Evolutionary conservation across 2,329 filamentous ascomycete species (phyloP).

Genomic region (Ceratocystis papillata): DNA sequence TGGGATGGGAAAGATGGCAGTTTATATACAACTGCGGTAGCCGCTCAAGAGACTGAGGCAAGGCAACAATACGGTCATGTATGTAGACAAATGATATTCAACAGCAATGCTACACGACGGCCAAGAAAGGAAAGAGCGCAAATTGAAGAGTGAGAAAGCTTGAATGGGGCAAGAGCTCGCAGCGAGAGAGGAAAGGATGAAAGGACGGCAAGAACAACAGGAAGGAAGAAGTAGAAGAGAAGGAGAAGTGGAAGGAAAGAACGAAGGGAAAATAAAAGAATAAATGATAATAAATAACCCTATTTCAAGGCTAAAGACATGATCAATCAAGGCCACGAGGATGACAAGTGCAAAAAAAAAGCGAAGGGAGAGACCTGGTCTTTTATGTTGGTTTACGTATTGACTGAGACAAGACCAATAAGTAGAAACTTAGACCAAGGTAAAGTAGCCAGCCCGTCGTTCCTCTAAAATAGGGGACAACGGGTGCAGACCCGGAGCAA

Average conservation of each 20-base stretch:
- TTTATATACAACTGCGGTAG: slow-evolving; percentile 7
- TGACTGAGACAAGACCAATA: neutral
- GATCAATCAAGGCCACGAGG: slow-evolving; percentile 13
- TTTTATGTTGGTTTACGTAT: slow-evolving; percentile 12
- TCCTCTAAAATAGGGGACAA: neutral
- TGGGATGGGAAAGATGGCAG: neutral
- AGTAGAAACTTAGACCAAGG: neutral
- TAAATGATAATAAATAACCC: slow-evolving; percentile 10
- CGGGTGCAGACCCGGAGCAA: neutral
- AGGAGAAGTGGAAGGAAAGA: neutral
- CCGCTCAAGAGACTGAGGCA: neutral
- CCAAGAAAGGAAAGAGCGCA: slow-evolving; percentile 1
- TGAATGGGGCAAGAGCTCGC: neutral
- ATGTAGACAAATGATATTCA: neutral
- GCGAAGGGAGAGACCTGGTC: slow-evolving; percentile 13
- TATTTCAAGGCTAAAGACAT: slow-evolving; percentile 13
- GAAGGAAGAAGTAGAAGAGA: neutral
- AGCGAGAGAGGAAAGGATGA: neutral
- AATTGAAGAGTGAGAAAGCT: neutral
- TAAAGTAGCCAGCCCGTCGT: neutral
- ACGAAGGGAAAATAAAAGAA: slow-evolving; percentile 7
- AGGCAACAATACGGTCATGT: neutral
- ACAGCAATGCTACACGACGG: neutral
- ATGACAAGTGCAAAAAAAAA: slow-evolving; percentile 1
- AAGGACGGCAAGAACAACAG: neutral